Conservation (phyloP, 352 stramenopile genomes). For the Phytophthora vignae region DNA sequence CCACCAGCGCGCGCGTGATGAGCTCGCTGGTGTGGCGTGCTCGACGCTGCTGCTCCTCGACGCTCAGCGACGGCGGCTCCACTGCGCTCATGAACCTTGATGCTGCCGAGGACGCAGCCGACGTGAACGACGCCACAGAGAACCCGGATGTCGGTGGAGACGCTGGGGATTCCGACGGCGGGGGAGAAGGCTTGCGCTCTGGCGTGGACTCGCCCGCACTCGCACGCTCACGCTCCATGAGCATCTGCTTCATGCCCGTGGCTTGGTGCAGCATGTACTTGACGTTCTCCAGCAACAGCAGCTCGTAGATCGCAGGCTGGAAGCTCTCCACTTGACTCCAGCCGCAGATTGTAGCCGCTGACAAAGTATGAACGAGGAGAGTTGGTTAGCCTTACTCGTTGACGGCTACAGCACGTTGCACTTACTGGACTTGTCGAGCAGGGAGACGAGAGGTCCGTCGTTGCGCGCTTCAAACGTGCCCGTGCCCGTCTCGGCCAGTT, state of each 20-base stretch:
- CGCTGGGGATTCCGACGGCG: constrained; percentile 19
- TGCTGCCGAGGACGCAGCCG: constrained; percentile 46
- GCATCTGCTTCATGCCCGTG: constrained; percentile 69
- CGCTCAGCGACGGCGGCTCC: constrained; percentile 41
- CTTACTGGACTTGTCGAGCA: constrained; percentile 63
- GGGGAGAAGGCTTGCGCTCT: constrained; percentile 21
- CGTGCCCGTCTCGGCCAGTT: constrained; percentile 45
- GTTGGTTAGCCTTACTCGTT: constrained; percentile 5
- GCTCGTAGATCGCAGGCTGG: constrained; percentile 70
- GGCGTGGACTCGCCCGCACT: constrained; percentile 28
- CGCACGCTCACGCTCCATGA: constrained; percentile 51
- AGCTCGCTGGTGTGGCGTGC: constrained; percentile 50
- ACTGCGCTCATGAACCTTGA: constrained; percentile 51
- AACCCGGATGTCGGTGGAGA: constrained; percentile 27
- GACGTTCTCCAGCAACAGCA: constrained; percentile 69
- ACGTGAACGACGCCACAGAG: constrained; percentile 47
- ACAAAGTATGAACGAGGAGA: constrained; percentile 3
- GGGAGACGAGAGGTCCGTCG: constrained; percentile 41
- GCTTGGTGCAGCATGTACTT: constrained; percentile 72
- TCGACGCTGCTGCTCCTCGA: constrained; percentile 52
- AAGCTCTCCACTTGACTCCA: constrained; percentile 63
- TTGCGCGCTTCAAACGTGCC: constrained; percentile 24
- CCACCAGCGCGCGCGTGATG: constrained; percentile 65
- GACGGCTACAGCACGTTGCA: constrained; percentile 3
- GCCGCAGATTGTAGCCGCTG: constrained; percentile 46